phyloP scores from a whole-genome alignment of 192 early-diverging fungal species.

The Podila verticillata region DNA sequence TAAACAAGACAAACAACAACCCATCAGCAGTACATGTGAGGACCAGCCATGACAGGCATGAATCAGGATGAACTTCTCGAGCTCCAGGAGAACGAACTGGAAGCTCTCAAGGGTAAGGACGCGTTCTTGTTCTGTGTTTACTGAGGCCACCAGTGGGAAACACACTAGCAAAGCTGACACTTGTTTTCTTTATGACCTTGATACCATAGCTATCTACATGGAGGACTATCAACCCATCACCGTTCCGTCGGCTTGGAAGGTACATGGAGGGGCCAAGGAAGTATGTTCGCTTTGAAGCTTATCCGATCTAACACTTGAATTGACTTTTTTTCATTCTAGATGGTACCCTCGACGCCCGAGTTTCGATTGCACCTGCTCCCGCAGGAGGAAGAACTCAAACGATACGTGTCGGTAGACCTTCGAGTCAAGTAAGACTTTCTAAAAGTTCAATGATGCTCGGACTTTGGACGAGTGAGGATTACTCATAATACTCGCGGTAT shows the following conservation, averaged over 20 bases:
- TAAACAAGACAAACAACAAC: background rate
- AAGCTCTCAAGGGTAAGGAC: constrained; percentile 65
- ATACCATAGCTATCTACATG: constrained; percentile 66
- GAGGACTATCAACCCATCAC: constrained; percentile 62
- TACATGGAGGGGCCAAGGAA: constrained; percentile 7
- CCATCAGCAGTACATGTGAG: constrained; percentile 3
- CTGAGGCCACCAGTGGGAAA: background rate
- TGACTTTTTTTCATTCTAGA: constrained; percentile 15
- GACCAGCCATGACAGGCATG: constrained; percentile 29
- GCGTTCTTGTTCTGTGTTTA: background rate
- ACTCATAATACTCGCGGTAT: background rate
- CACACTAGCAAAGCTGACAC: background rate
- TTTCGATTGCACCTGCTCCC: constrained; percentile 63
- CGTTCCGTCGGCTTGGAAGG: constrained; percentile 63
- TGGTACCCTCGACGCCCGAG: constrained; percentile 55
- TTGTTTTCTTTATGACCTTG: background rate
- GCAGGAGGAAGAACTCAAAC: constrained; percentile 55
- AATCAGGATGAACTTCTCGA: constrained; percentile 64
- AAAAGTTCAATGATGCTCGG: background rate
- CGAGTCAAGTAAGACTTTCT: constrained; percentile 57
- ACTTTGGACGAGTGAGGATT: background rate
- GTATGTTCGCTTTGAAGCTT: background rate
- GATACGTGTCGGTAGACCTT: constrained; percentile 59
- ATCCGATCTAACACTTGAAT: background rate
- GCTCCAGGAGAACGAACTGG: constrained; percentile 78